Conservation (phyloP, 768 basidiomycete species). For the Kwoniella europaea region DNA sequence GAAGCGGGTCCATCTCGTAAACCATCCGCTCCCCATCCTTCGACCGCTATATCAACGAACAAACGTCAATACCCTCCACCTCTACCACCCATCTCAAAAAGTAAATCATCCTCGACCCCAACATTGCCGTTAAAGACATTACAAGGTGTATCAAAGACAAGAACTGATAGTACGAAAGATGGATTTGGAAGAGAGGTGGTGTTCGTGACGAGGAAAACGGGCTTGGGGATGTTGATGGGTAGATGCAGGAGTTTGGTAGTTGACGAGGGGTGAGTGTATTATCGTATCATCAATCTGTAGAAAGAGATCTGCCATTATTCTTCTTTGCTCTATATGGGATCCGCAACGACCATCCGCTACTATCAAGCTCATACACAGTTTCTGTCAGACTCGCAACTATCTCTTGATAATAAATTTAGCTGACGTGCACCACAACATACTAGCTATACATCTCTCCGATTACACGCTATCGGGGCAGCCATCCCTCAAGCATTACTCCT, state of each 20-base stretch:
- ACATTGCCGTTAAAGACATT: conserved; percentile 42
- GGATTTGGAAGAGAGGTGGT: conserved; percentile 53
- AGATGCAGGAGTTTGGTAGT: conserved; percentile 56
- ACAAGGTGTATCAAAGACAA: conserved; percentile 36
- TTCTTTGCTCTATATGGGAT: no score
- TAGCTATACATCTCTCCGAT: conserved; percentile 46
- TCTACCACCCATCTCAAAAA: conserved; percentile 9
- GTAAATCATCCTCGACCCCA: conserved; percentile 12
- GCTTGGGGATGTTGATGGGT: conserved; percentile 53
- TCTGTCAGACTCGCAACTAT: no score
- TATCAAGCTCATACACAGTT: no score
- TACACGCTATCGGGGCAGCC: conserved; percentile 55
- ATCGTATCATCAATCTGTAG: no score
- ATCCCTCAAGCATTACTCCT: conserved; percentile 57
- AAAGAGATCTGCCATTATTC: no score
- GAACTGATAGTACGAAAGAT: conserved; percentile 44
- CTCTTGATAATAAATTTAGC: no score
- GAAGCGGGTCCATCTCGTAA: conserved; percentile 28
- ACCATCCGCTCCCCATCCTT: conserved; percentile 21
- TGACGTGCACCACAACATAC: no score
- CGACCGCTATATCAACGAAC: not conserved
- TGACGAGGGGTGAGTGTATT: conserved; percentile 55
- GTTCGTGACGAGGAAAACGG: conserved; percentile 54
- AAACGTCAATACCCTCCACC: conserved; percentile 30
- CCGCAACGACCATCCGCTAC: no score